Base-by-base conservation (phyloP, 306 rosid species). In the Cicer cuneatum region DNA sequence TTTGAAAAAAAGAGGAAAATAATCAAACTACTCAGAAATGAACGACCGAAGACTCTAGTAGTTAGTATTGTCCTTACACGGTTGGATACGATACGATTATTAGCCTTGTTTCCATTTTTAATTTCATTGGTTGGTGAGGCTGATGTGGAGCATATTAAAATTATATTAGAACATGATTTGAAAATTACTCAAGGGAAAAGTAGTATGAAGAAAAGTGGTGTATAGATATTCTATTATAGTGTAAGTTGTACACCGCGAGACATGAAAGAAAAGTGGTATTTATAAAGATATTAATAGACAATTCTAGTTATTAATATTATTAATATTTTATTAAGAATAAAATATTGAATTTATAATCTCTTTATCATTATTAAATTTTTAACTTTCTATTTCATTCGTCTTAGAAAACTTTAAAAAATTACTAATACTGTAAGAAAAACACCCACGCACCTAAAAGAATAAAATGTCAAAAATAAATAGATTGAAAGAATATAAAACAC, bases 21-120 rank as follows among this genome's bases (percentile, higher is more conserved):
- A 66, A 53, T 43, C 66, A 42, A 53, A 6, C 40, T 3, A 52
- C 75, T 68, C 53, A 69, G 63, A 69, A 41, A 59, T 70, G 19
- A 61, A 33, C 39, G 18, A 57, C n/a, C 2, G 10, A 18, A 52
- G 43, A 49, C 19, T 19, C 24, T 49, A 74, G 54, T 41, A 8
- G n/a, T 21, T 9, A 13, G 0, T 35, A 51, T 51, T 47, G 51
- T 53, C 58, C 6, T 10, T 10, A 16, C 51, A 49, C 18, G 21
- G 11, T 75, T n/a, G 37, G 8, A 40, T 7, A 48, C 12, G 48
- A 53, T 21, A 49, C 10, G 6, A 24, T 40, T 64, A 39, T 51
- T 52, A 40, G 40, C 35, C 40, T 39, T 8, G 10, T 64, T 52
- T 45, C 1, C 8, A 29, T 67, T 77, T 77, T 69, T 16, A 67